phyloP scores from a whole-genome alignment of 176 grass and related monocot species.

The sorghum (Sorghum bicolor) region DNA sequence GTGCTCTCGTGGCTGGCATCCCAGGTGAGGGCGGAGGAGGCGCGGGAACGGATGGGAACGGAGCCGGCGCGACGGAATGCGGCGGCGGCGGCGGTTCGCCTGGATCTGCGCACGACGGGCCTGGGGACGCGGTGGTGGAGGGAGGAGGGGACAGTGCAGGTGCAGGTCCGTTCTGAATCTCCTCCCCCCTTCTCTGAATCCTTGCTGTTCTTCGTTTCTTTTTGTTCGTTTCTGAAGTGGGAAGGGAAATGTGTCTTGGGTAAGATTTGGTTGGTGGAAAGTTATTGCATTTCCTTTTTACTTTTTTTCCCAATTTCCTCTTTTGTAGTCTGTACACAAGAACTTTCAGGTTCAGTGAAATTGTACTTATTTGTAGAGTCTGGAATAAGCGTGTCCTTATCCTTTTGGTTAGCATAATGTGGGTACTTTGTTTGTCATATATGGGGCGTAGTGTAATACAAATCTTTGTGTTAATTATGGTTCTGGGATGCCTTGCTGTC shows the following conservation, averaged over 20 bases:
- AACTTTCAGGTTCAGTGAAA: slow-evolving; percentile 16
- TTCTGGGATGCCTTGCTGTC: neutral
- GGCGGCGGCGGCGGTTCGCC: neutral
- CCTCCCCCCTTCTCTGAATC: neutral
- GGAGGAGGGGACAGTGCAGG: neutral
- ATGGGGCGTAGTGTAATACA: slow-evolving; percentile 7
- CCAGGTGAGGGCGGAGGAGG: slow-evolving; percentile 1
- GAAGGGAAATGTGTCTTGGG: neutral
- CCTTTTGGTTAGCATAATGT: neutral
- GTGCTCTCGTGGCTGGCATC: neutral
- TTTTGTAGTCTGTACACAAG: neutral
- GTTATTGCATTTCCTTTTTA: neutral
- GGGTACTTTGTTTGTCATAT: slow-evolving; percentile 26
- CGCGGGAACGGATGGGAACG: neutral
- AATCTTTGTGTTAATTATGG: neutral
- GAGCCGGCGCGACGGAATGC: slow-evolving; percentile 12
- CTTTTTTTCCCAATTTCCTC: neutral
- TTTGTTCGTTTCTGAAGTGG: slow-evolving; percentile 17
- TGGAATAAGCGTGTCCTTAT: slow-evolving; percentile 16
- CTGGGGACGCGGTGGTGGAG: neutral
- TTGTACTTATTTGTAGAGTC: neutral
- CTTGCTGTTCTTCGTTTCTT: neutral
- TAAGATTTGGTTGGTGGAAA: slow-evolving; percentile 6
- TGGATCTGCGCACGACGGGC: slow-evolving; percentile 37
- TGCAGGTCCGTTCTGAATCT: slow-evolving; percentile 26